Evolutionary conservation across 2,329 filamentous ascomycete species (phyloP).

Genomic region (Xylariaceae sp.): DNA sequence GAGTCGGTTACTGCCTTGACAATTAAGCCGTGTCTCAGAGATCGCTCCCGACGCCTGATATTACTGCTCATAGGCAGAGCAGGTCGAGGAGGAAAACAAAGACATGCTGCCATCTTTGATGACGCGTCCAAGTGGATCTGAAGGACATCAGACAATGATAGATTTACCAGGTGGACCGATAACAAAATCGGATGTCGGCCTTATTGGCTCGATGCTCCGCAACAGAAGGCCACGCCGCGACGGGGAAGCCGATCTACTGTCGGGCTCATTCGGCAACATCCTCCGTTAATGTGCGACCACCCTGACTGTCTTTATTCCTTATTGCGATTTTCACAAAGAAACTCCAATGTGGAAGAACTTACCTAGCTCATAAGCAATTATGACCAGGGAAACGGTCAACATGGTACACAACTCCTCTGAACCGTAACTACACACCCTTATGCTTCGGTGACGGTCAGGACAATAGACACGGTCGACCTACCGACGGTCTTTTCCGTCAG

Average conservation of each 20-base stretch:
- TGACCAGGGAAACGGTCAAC: not conserved
- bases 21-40: not conserved
- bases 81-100: constrained; percentile 8
- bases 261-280: constrained; percentile 3
- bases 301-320: too few species aligned
- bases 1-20: not conserved
- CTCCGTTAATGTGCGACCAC: not conserved
- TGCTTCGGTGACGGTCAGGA: too few species aligned
- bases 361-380: not conserved
- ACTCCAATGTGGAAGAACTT: too few species aligned
- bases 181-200: not conserved
- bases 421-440: not conserved
- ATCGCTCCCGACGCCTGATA: constrained; percentile 5
- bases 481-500: too few species aligned
- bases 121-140: constrained; percentile 8
- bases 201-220: not conserved
- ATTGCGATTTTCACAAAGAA: too few species aligned
- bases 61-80: not conserved
- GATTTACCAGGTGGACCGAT: not conserved
- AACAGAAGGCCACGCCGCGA: constrained; percentile 5
- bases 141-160: not conserved
- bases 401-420: constrained; percentile 5
- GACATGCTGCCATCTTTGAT: not conserved
- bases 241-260: constrained; percentile 10
- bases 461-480: too few species aligned